Percentiles rank a stretch among this genome's conserved stretches.
These are phyloP conservation scores for Botrytis deweyae DNA, from an alignment of 2,329 filamentous ascomycete species.

Conservation along the genomic window DNA sequence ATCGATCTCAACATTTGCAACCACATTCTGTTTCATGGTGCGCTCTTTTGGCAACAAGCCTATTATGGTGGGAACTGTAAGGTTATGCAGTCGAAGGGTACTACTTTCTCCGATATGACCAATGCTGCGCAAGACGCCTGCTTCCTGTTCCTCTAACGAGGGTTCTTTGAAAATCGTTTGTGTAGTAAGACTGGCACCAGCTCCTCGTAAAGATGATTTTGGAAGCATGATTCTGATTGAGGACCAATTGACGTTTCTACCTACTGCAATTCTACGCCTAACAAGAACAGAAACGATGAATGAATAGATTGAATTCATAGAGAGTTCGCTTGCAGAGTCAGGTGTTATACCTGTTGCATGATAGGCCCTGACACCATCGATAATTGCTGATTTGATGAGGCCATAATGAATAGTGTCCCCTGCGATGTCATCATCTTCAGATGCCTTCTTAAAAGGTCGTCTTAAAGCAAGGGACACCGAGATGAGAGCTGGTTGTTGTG, in stretches of 20 bases:
- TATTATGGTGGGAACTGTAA: conserved; percentile 66
- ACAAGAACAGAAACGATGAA: not conserved
- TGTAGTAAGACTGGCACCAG: conserved; percentile 52
- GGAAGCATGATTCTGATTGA: conserved; percentile 56
- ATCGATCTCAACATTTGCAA: conserved; percentile 63
- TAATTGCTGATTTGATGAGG: conserved; percentile 63
- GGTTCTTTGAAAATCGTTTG: conserved; percentile 41
- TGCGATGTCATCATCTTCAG: conserved; percentile 58
- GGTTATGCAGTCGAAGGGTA: conserved; percentile 48
- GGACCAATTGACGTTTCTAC: not conserved
- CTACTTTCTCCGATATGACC: conserved; percentile 14
- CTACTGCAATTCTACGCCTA: not conserved
- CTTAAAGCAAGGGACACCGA: conserved; percentile 59
- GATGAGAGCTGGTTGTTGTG: conserved; percentile 61
- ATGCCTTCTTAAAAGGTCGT: conserved; percentile 56
- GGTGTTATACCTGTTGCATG: accelerated
- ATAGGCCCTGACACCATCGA: conserved; percentile 41
- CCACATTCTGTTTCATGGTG: conserved; percentile 62
- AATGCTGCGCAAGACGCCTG: not conserved
- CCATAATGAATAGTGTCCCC: conserved; percentile 77
- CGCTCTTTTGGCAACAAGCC: conserved; percentile 74
- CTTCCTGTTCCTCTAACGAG: not conserved
- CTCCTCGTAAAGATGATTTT: conserved; percentile 67
- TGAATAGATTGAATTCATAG: not conserved
- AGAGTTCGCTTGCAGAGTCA: not conserved